A percentile compares a stretch with the other conserved stretches of the same genome.
Evolutionary conservation across 2,329 filamentous ascomycete genomes (phyloP).

Genomic region (Paracamarosporium sp.): DNA sequence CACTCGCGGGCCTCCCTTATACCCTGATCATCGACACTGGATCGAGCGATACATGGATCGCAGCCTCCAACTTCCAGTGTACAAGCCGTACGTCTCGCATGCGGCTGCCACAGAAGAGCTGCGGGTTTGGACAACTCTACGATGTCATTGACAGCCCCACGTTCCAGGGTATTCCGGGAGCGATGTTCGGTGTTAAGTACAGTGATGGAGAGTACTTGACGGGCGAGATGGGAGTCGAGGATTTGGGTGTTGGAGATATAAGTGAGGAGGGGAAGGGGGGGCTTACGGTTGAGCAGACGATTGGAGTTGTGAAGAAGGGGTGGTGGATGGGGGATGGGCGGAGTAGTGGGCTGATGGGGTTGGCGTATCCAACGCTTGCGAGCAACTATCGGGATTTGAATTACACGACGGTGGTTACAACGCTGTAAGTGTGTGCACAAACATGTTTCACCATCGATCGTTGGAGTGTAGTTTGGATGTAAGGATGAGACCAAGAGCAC

Average conservation of each 20-base stretch:
- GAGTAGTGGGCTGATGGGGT: slow-evolving; percentile 37
- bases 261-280: slow-evolving; percentile 10
- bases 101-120: slow-evolving; percentile 12
- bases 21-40: slow-evolving; percentile 37
- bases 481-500: too few relatives aligned
- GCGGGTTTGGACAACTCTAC: slow-evolving; percentile 28
- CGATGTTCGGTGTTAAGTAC: slow-evolving; percentile 28
- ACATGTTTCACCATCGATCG: too few relatives aligned
- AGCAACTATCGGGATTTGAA: slow-evolving; percentile 18
- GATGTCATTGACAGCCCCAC: slow-evolving; percentile 7
- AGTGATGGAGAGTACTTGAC: slow-evolving; percentile 32
- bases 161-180: slow-evolving; percentile 7
- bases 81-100: neutral
- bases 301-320: slow-evolving; percentile 35
- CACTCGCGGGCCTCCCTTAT: slow-evolving; percentile 20
- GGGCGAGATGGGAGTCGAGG: slow-evolving; percentile 28
- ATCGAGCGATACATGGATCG: slow-evolving; percentile 35
- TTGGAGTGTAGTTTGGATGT: neutral
- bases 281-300: slow-evolving; percentile 20
- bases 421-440: slow-evolving; percentile 32
- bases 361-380: slow-evolving; percentile 30
- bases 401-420: slow-evolving; percentile 31
- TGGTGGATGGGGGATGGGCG: slow-evolving; percentile 36
- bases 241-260: slow-evolving; percentile 25
- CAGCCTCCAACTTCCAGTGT: slow-evolving; percentile 24